Evolutionary conservation across 768 basidiomycete species (phyloP), one percentile per base, ranked within the genome.

Genomic region (Serendipita indica): DNA sequence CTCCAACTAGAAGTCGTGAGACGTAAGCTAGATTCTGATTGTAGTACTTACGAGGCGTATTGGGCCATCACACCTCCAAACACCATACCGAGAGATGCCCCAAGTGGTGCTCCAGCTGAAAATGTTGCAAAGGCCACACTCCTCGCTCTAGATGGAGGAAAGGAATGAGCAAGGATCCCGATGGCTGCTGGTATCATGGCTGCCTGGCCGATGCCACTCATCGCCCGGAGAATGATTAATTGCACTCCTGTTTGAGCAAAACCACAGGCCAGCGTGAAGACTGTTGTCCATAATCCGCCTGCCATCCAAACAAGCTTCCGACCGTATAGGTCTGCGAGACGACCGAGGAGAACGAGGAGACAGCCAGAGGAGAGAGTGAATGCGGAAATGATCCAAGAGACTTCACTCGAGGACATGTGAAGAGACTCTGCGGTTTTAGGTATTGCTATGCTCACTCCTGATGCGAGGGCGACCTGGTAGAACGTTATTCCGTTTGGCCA

Each of bases 91-190:
- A 90, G 70, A 0, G 79, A 84, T 0, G 76, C 84, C 0, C 91
- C 91, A 3, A 92, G 66, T 0, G 91, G 89, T 0, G 85, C 87
- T 22, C 91, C 92, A 0, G 88, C 87, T 0, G 84, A 76, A 63
- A 91, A 93, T 0, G 83, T 81, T 0, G 91, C 79, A 62, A 93
- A 94, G 0, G 89, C 90, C 0, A 80, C 68, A 1, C 86, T 80
- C 7, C 91, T 79, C 0, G 81, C 75, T 13, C 72, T 72, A 0
- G 84, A 83, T 0, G 77, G 75, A 2, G 84, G 83, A 67, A 93
- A 93, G 0, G 81, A 73, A 45, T 84, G 77, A 0, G 91, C 90
- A 32, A 94, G 75, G 60, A 89, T 91, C 0, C 91, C 90, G 1
- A 91, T 84, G 10, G 81, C 74, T 16, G 87, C 79, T 3, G 88